A percentile compares a stretch with the other conserved stretches of the same genome.
phyloP scores from a whole-genome alignment of 2,329 filamentous ascomycete genomes.

The Aspergillus caelatus region DNA sequence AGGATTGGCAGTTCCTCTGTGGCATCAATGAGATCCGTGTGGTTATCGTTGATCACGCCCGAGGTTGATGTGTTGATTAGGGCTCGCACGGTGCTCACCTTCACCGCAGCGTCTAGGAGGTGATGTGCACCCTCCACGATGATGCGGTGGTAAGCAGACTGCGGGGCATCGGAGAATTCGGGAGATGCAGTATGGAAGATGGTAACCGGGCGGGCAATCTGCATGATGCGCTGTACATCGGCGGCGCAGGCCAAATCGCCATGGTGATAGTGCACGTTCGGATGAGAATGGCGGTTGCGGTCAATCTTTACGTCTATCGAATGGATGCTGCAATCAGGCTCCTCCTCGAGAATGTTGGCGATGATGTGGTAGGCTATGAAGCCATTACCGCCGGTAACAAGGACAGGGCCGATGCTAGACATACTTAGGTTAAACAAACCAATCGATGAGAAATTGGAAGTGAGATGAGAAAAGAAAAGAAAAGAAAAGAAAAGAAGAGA shows the following conservation, averaged over 20 bases:
- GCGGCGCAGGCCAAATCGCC: constrained; percentile 4
- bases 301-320: not conserved
- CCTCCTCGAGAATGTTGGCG: constrained; percentile 5
- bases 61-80: constrained; percentile 12
- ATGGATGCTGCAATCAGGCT: constrained; percentile 8
- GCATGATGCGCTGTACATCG: constrained; percentile 8
- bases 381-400: constrained; percentile 14
- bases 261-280: constrained; percentile 7
- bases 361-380: constrained; percentile 15
- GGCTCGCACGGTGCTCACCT: not conserved
- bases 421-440: not conserved
- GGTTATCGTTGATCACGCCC: constrained; percentile 12
- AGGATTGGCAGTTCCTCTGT: constrained; percentile 6
- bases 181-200: constrained; percentile 15
- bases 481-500: not conserved
- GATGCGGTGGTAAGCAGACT: constrained; percentile 1
- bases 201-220: not conserved
- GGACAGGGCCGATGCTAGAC: constrained; percentile 6
- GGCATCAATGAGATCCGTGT: constrained; percentile 7
- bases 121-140: constrained; percentile 5
- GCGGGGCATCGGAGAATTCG: constrained; percentile 10
- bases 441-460: not conserved
- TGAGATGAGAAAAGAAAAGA: not conserved
- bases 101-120: not conserved
- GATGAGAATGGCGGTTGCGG: not conserved